Percentiles rank a stretch among this genome's conserved stretches.
phyloP scores from a whole-genome alignment of 352 stramenopile genomes.

The Globisporangium viniferum region DNA sequence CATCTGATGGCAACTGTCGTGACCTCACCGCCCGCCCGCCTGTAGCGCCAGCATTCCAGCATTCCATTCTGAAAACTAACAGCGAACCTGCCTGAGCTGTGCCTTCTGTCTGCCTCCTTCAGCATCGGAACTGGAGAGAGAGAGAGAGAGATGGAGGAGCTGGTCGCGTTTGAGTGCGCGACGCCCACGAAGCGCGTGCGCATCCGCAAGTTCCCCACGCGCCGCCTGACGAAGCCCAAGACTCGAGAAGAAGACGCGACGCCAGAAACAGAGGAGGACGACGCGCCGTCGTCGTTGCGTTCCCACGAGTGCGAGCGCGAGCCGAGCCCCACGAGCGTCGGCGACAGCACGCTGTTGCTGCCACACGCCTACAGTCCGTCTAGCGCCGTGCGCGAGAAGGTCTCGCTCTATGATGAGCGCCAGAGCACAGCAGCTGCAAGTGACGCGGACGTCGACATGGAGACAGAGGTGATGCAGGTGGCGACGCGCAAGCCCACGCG shows the following conservation, averaged over 20 bases:
- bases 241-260: neutral
- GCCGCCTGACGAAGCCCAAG: neutral
- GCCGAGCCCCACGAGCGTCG: neutral
- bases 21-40: neutral
- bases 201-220: constrained; percentile 12
- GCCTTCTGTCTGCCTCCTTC: neutral
- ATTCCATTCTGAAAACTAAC: neutral
- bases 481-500: neutral
- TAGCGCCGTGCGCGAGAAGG: neutral
- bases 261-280: neutral
- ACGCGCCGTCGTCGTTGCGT: neutral
- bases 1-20: neutral
- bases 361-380: neutral
- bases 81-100: too few species aligned
- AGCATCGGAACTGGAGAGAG: neutral
- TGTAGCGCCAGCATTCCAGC: neutral
- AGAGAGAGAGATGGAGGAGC: neutral
- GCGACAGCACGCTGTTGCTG: neutral
- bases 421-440: neutral
- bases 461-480: neutral
- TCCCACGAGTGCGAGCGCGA: neutral
- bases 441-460: neutral
- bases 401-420: neutral
- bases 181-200: constrained; percentile 11
- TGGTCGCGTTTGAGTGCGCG: neutral